phyloP scores from a whole-genome alignment of 1,139 yeast species.

The Suhomyces anneliseae region DNA sequence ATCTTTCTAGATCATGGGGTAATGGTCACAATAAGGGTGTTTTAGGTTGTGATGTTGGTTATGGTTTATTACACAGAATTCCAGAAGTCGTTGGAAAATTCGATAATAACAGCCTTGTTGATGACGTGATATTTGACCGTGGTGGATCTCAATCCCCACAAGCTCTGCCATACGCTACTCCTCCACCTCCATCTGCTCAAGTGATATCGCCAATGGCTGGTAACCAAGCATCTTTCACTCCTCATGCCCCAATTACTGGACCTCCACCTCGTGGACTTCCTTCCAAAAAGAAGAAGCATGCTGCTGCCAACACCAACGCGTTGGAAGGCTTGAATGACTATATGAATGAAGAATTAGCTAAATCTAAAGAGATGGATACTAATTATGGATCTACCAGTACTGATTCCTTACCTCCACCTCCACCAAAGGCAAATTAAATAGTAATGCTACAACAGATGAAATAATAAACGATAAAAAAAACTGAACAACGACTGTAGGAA shows the following conservation, averaged over 20 bases:
- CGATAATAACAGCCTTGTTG: constrained; percentile 30
- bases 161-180: background rate
- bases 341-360: constrained; percentile 49
- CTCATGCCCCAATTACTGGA: constrained; percentile 14
- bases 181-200: constrained; percentile 12
- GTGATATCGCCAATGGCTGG: constrained; percentile 4
- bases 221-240: constrained; percentile 5
- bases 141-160: background rate
- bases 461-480: too few species aligned
- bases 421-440: constrained; percentile 16
- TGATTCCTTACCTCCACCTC: constrained; percentile 32
- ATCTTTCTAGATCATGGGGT: constrained; percentile 46
- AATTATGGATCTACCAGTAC: constrained; percentile 17
- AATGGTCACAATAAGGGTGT: constrained; percentile 65
- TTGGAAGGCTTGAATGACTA: constrained; percentile 37
- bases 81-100: constrained; percentile 67
- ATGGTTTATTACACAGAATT: constrained; percentile 81
- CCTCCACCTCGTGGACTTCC: constrained; percentile 25
- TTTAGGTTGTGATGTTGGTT: constrained; percentile 93
- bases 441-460: background rate
- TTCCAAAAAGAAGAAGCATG: constrained; percentile 35
- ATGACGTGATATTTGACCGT: constrained; percentile 41
- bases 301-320: constrained; percentile 21
- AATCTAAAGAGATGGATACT: constrained; percentile 39
- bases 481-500: too few species aligned